Base-by-base conservation (phyloP, 208 protist genomes). In the Herpetomonas tarakana region DNA sequence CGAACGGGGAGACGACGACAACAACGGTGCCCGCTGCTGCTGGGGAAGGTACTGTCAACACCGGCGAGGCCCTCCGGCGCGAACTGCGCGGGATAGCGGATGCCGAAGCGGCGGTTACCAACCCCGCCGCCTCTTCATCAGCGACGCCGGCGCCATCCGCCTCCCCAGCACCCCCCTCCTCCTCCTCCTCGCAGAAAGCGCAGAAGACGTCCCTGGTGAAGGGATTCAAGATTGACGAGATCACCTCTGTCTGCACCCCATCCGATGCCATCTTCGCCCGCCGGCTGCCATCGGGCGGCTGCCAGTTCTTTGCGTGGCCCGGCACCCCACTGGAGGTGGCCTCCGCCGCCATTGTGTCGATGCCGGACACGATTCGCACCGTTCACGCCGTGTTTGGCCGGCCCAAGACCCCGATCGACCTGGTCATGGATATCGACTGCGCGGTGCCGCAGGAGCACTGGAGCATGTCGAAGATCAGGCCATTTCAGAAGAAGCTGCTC, bases 271-370 rank as follows among this genome's bases (percentile, higher is more conserved):
- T 94, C n/a, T 94, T 94, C 22, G 88, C 88, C 3, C 82, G 88
- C 7, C 81, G 84, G 2, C 73, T 94, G 18, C 76, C 88, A 0
- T 68, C 81, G 3, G 88, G 88, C 16, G 88, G 88, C 24, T 94
- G 84, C 55, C 88, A 94, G 68, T 94, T 91, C 75, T 94, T 94
- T 58, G 84, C 88, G 2, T 94, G 88, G 88, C 88, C 88, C 1
- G 88, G 88, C 22, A 91, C 84, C 1, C 69, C 84, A 47, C 72
- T 91, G 31, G 39, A 60, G 16, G 76, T 87, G 24, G 84, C 88
- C 45, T 86, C 81, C 52, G 64, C 67, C 31, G 88, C 84, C 1
- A 90, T 94, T 30, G 51, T 85, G 18, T 85, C 78, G 21, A 94
- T 94, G 88, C 88, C 88, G 24, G 88, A 91, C 38, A 88, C 78